Evolutionary conservation across 768 basidiomycete genomes (phyloP).

Genomic region (Paxillus ammoniavirescens): DNA sequence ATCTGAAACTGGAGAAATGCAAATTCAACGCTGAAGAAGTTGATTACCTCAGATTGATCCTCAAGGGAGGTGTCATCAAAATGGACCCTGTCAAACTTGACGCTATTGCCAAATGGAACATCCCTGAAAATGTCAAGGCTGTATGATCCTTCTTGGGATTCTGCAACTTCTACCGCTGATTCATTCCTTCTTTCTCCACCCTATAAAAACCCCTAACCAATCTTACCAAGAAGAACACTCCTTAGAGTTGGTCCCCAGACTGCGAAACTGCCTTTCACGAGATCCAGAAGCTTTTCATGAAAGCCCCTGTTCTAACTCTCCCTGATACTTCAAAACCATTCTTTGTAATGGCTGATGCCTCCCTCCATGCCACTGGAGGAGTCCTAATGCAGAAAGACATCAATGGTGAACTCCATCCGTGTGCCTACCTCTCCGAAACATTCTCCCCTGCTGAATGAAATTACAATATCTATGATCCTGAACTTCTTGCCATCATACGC

Average conservation of each 20-base stretch:
- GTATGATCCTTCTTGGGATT: slow-evolving; percentile 21
- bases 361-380: background rate
- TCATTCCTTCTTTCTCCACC: slow-evolving; percentile 24
- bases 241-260: background rate
- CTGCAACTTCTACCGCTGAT: no score
- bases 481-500: background rate
- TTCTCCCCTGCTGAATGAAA: slow-evolving; percentile 36
- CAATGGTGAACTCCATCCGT: background rate
- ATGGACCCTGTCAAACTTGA: slow-evolving; percentile 37
- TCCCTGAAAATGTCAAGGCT: slow-evolving; percentile 14
- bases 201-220: slow-evolving; percentile 22
- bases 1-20: slow-evolving; percentile 32
- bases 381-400: background rate
- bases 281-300: background rate
- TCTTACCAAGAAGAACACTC: background rate
- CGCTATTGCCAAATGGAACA: slow-evolving; percentile 32
- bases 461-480: slow-evolving; percentile 44
- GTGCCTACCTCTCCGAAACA: background rate
- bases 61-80: slow-evolving; percentile 9
- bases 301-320: background rate
- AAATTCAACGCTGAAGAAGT: background rate
- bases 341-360: slow-evolving; percentile 2
- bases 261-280: background rate
- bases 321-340: slow-evolving; percentile 8
- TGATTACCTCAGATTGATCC: background rate